Percentiles rank a stretch among this genome's conserved stretches.
Evolutionary conservation across 192 early-diverging fungal genomes (phyloP).

Genomic region (Thamnidium elegans): DNA sequence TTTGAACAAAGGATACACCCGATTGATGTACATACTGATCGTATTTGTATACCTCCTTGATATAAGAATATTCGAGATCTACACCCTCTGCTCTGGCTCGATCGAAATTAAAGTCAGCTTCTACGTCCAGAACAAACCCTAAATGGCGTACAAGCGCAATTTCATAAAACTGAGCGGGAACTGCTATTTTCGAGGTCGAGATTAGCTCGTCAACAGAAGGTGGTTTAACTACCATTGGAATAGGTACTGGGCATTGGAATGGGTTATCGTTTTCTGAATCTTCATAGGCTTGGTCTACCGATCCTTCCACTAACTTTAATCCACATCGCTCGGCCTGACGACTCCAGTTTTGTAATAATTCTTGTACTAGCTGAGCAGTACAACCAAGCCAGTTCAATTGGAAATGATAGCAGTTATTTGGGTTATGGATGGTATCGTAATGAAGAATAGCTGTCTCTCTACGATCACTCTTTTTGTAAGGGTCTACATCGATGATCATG

Average conservation of each 20-base stretch:
- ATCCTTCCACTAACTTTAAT: conserved; percentile 86
- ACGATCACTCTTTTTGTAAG: conserved; percentile 69
- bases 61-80: conserved; percentile 57
- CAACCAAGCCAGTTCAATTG: conserved; percentile 96
- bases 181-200: conserved; percentile 36
- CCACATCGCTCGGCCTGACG: conserved; percentile 82
- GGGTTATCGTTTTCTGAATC: conserved; percentile 79
- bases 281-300: conserved; percentile 65
- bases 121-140: conserved; percentile 92
- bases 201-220: conserved; percentile 51
- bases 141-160: conserved; percentile 75
- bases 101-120: conserved; percentile 77
- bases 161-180: conserved; percentile 66
- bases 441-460: conserved; percentile 85
- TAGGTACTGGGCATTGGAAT: conserved; percentile 77
- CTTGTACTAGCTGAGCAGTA: conserved; percentile 84
- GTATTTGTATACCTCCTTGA: conserved; percentile 64
- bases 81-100: conserved; percentile 35
- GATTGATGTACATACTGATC: conserved; percentile 90
- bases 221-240: conserved; percentile 58
- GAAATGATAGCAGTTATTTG: conserved; percentile 87
- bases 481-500: conserved; percentile 82
- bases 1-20: conserved; percentile 92
- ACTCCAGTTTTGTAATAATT: conserved; percentile 78
- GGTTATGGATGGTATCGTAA: conserved; percentile 87